phyloP scores from a whole-genome alignment of 1,284 basidiomycete genomes.

The Retiboletus fuscus region DNA sequence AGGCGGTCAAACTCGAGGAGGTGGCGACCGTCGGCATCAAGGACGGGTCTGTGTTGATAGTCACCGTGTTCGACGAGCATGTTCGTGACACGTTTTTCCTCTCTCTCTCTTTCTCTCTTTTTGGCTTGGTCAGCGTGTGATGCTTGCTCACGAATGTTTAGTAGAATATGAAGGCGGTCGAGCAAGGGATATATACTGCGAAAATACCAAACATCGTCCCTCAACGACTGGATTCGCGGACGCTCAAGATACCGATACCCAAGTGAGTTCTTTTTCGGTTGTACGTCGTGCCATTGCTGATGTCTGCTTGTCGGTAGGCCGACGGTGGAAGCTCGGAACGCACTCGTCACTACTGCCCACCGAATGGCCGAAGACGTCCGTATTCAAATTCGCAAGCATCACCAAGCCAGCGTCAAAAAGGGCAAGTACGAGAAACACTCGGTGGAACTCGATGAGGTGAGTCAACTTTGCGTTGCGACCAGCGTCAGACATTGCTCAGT shows the following conservation, averaged over 20 bases:
- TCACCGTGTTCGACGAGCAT: conserved; percentile 81
- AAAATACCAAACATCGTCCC: conserved; percentile 78
- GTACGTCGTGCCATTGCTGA: neutral
- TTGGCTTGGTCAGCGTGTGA: neutral
- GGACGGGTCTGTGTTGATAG: conserved; percentile 75
- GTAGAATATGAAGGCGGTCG: conserved; percentile 80
- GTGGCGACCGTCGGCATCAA: conserved; percentile 81
- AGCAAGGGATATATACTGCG: conserved; percentile 76
- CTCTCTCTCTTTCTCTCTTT: no score
- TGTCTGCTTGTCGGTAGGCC: conserved; percentile 58
- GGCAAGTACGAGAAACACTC: conserved; percentile 76
- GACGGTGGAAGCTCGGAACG: conserved; percentile 75
- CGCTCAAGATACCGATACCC: conserved; percentile 81
- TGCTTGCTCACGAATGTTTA: conserved; percentile 32
- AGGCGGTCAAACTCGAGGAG: conserved; percentile 66
- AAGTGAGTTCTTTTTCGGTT: conserved; percentile 60
- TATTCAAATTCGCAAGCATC: conserved; percentile 75
- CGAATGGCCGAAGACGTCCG: conserved; percentile 78
- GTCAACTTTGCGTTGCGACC: conserved; percentile 19
- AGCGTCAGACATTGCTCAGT: neutral
- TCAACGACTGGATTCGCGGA: conserved; percentile 73
- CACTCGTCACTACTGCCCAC: conserved; percentile 64
- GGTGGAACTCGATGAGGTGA: conserved; percentile 72
- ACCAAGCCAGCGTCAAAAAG: conserved; percentile 72
- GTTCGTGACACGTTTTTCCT: conserved; percentile 55